Percentiles rank a stretch among this genome's conserved stretches.
phyloP scores from a whole-genome alignment of 2,329 filamentous ascomycete genomes.

The Chrysoporthe puriensis region DNA sequence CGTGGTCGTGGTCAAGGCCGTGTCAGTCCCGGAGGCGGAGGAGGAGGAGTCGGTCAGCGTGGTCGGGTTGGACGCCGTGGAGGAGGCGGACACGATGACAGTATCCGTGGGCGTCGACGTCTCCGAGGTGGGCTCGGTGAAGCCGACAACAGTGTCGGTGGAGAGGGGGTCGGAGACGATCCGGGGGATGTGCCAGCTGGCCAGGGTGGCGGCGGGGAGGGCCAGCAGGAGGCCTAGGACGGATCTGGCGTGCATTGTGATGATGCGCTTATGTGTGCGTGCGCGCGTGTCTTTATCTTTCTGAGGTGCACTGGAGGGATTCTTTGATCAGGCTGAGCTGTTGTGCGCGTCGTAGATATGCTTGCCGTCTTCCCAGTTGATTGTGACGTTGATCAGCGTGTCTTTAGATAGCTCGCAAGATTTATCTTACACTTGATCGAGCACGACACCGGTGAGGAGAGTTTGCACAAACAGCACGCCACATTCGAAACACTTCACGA shows the following conservation, averaged over 20 bases:
- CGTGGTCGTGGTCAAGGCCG: neutral
- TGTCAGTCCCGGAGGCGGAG: neutral
- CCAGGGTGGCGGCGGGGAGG: neutral
- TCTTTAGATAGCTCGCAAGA: neutral
- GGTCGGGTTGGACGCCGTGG: neutral
- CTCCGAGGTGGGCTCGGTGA: constrained; percentile 9
- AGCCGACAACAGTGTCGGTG: neutral
- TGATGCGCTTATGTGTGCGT: neutral
- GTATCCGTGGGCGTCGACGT: constrained; percentile 1
- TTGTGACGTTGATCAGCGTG: neutral
- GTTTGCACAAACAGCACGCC: neutral
- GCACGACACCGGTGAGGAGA: neutral
- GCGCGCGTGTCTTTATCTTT: neutral
- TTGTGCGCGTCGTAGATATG: neutral
- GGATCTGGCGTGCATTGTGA: neutral
- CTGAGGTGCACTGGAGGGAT: neutral
- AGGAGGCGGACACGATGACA: constrained; percentile 2
- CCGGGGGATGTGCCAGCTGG: neutral
- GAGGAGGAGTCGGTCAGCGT: constrained; percentile 5
- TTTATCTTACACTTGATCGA: neutral
- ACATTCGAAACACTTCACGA: constrained; percentile 9
- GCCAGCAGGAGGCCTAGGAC: constrained; percentile 7
- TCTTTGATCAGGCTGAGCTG: neutral
- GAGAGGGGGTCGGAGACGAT: constrained; percentile 3
- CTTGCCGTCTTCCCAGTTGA: neutral